Percentiles rank a stretch among this genome's conserved stretches.
Evolutionary conservation across 805 yeast species (phyloP).

Genomic region (Teunomyces pallodes): DNA sequence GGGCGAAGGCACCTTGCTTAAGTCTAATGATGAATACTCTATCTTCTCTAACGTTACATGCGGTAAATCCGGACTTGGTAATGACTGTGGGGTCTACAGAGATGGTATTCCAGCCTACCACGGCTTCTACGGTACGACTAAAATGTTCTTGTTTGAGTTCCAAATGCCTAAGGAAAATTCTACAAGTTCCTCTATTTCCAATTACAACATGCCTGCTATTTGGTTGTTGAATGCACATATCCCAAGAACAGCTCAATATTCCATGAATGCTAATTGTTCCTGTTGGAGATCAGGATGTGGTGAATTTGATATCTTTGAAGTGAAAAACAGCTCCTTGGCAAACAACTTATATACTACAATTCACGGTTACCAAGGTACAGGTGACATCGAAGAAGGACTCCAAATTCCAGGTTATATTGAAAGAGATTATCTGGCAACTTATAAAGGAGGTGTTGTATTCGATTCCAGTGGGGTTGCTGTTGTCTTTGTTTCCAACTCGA

Average conservation of each 20-base stretch:
- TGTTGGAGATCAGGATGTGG: constrained; percentile 81
- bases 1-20: constrained; percentile 45
- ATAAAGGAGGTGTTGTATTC: constrained; percentile 73
- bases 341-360: constrained; percentile 60
- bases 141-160: constrained; percentile 73
- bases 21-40: constrained; percentile 58
- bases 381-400: constrained; percentile 58
- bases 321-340: constrained; percentile 59
- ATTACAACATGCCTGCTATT: constrained; percentile 69
- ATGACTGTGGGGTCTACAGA: constrained; percentile 76
- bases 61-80: constrained; percentile 48
- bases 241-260: constrained; percentile 74
- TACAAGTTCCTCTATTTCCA: constrained; percentile 21
- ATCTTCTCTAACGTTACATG: constrained; percentile 62
- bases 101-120: constrained; percentile 71
- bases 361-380: constrained; percentile 76
- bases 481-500: constrained; percentile 57
- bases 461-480: constrained; percentile 58
- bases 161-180: constrained; percentile 58
- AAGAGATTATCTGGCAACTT: constrained; percentile 48
- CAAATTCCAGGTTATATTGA: constrained; percentile 53
- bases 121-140: constrained; percentile 64
- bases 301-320: constrained; percentile 75
- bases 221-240: constrained; percentile 74
- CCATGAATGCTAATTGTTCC: constrained; percentile 59